Evolutionary conservation across 192 early-diverging fungal genomes (phyloP).

Genomic region (Entomortierella beljakovae): DNA sequence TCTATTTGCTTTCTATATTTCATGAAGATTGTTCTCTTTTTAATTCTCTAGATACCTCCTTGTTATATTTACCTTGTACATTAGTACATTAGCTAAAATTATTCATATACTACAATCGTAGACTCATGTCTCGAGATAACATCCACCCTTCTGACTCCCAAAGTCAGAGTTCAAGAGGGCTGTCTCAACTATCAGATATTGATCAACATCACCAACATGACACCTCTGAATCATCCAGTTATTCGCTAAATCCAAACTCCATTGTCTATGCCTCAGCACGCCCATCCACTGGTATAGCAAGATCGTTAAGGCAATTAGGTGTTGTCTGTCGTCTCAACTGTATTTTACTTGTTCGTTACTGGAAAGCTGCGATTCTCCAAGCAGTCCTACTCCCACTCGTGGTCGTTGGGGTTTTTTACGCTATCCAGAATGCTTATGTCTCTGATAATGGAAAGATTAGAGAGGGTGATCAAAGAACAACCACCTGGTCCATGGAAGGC

Average conservation of each 20-base stretch:
- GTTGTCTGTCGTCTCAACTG: conserved; percentile 38
- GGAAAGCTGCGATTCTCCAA: conserved; percentile 39
- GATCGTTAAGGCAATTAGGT: conserved; percentile 33
- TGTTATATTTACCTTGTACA: no score
- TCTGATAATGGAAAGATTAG: conserved; percentile 12
- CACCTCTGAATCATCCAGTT: not conserved
- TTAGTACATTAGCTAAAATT: no score
- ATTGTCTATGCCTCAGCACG: conserved; percentile 36
- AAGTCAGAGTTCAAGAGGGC: no score
- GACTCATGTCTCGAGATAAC: conserved; percentile 4
- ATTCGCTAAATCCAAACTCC: not conserved
- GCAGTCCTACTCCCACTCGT: conserved; percentile 25
- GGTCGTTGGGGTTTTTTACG: conserved; percentile 28
- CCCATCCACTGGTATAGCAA: conserved; percentile 8
- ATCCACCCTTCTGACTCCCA: not conserved
- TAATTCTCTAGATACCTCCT: no score
- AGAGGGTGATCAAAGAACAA: conserved; percentile 9
- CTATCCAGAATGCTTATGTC: conserved; percentile 14
- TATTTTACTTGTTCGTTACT: conserved; percentile 30
- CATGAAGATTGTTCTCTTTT: no score
- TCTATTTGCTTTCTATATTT: no score
- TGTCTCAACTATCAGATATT: not conserved
- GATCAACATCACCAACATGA: not conserved
- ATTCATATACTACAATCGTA: not conserved
- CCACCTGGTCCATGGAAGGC: conserved; percentile 41